These are phyloP conservation scores for Aspergillus caelatus DNA, from an alignment of 2,329 filamentous ascomycete species.

Conservation along the genomic window DNA sequence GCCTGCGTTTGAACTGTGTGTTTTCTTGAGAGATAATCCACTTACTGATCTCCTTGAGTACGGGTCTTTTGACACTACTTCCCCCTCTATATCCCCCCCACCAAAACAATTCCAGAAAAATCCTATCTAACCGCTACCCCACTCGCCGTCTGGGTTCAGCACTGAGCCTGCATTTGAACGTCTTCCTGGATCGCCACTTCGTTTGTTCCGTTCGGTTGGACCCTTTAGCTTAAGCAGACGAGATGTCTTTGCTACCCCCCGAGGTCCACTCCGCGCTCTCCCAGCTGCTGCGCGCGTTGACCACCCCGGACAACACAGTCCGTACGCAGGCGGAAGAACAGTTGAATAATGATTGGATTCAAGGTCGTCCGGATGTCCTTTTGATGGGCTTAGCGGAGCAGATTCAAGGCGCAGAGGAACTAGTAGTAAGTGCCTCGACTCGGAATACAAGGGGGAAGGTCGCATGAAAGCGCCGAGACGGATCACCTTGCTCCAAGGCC, in stretches of 20 bases:
- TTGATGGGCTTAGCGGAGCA: slow-evolving; percentile 95
- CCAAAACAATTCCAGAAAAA: slow-evolving; percentile 27
- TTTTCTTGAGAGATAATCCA: slow-evolving; percentile 12
- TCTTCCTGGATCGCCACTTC: slow-evolving; percentile 16
- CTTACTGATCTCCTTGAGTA: slow-evolving; percentile 3
- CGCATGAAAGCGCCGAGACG: neutral
- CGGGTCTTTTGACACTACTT: neutral
- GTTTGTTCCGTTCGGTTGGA: slow-evolving; percentile 21
- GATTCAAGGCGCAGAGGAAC: slow-evolving; percentile 74
- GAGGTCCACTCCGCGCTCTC: slow-evolving; percentile 83
- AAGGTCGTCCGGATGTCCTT: slow-evolving; percentile 77
- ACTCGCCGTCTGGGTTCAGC: slow-evolving; percentile 19
- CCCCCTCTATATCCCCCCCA: slow-evolving; percentile 18
- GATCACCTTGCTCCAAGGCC: neutral
- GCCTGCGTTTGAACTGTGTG: slow-evolving; percentile 22
- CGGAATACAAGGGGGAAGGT: neutral
- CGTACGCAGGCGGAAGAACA: slow-evolving; percentile 87
- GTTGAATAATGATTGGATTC: slow-evolving; percentile 87
- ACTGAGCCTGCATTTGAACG: slow-evolving; percentile 15
- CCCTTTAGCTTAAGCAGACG: slow-evolving; percentile 30
- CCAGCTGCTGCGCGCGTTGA: slow-evolving; percentile 84
- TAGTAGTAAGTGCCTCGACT: slow-evolving; percentile 59
- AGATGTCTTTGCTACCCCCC: slow-evolving; percentile 82
- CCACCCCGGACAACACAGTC: slow-evolving; percentile 84
- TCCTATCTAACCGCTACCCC: slow-evolving; percentile 18